Evolutionary conservation across 306 rosid genomes (phyloP).

Genomic region (Inga oerstediana): DNA sequence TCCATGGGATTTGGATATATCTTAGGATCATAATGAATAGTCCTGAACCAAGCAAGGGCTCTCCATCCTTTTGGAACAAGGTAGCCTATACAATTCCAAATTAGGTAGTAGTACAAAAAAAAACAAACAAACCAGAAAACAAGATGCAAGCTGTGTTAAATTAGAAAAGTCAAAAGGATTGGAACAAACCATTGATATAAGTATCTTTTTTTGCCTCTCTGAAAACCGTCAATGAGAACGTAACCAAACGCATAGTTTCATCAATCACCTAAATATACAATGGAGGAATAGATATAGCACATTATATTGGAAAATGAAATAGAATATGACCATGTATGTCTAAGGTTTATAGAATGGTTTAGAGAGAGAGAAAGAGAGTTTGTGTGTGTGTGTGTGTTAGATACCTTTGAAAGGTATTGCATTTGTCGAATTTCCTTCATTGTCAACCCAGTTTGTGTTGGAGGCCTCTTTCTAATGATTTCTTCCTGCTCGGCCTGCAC

Average conservation of each 20-base stretch:
- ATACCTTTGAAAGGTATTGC: not conserved
- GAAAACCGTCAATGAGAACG: constrained; percentile 63
- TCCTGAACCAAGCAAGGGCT: constrained; percentile 68
- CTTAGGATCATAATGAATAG: constrained; percentile 69
- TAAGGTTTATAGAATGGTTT: not conserved
- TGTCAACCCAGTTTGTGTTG: constrained; percentile 35
- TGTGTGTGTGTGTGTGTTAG: not conserved
- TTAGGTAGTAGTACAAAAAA: not conserved
- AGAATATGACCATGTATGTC: not conserved
- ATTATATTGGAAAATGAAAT: not conserved
- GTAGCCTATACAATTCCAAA: constrained; percentile 47
- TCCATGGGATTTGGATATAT: constrained; percentile 61
- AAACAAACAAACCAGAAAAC: too few species aligned
- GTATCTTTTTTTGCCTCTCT: constrained; percentile 65
- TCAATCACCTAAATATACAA: constrained; percentile 58
- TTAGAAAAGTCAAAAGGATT: not conserved
- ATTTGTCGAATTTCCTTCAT: not conserved
- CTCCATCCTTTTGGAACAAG: constrained; percentile 80
- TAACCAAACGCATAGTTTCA: constrained; percentile 66
- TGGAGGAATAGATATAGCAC: not conserved
- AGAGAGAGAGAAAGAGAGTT: too few species aligned
- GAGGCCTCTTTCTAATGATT: constrained; percentile 50
- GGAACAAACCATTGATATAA: constrained; percentile 46
- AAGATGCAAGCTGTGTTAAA: not conserved
- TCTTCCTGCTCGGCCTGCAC: constrained; percentile 65